Evolutionary conservation across 2,329 filamentous ascomycete genomes (phyloP), one percentile per base, ranked within the genome.

Genomic region (Aureobasidium leucospermi): DNA sequence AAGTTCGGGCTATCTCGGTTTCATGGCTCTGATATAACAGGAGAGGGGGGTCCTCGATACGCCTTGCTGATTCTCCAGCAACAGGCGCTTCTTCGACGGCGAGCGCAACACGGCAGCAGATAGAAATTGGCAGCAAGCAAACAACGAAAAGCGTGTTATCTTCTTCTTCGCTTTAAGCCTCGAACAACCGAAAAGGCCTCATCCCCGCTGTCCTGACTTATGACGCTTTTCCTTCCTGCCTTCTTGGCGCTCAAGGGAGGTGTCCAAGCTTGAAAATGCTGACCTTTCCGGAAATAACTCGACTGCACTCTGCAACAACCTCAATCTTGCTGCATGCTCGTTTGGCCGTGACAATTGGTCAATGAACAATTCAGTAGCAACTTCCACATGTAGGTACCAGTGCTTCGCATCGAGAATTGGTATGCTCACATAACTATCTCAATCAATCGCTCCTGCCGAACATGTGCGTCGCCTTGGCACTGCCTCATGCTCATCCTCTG

Each of bases 1-100:
- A 48, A 48, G 52, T 29, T 58, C 45, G 58, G 61, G 64, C 62
- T 67, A 66, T 60, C 61, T 66, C 58, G 63, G 61, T 64, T 63
- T 64, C 65, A 66, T 66, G 61, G 59, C 53, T 59, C 47, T 48
- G 58, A 46, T 59, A 16, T 13, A 48, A 39, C 15, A 11, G n/a
- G 8, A 45, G 36, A 51, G 46, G 57, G 23, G 43, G 45, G 6
- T 38, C 13, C 7, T 5, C 23, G 43, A 23, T 48, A 43, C 55
- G 55, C 42, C 55, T 32, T 28, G 55, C 15, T 19, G 23, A 11
- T n/a, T 10, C n/a, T 36, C 10, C 55, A 48, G 55, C 55, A 41
- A 32, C n/a, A 10, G 19, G 43, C 55, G 29, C 43, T 31, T 41
- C 42, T 36, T 46, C 29, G 9, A 16, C 16, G 19, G 41, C 41